Percentiles rank a stretch among this genome's conserved stretches.
These are phyloP conservation scores for Rutstroemia sp. DNA, from an alignment of 2,329 filamentous ascomycete species.

Conservation along the genomic window DNA sequence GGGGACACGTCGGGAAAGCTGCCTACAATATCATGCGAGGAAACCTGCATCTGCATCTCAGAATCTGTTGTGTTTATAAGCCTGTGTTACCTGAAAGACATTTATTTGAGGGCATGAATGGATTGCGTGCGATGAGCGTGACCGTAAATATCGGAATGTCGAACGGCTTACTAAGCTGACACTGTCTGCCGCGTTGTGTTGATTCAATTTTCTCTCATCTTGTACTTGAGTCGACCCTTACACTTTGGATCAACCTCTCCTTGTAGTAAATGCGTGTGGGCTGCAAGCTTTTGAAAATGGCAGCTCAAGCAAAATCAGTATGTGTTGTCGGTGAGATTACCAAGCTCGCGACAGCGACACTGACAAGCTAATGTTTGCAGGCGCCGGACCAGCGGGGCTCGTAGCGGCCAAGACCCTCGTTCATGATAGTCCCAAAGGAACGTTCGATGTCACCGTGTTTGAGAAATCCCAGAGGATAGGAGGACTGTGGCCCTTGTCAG, in stretches of 20 bases:
- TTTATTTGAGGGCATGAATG: no score
- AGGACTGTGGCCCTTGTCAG: slow-evolving; percentile 63
- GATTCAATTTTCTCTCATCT: no score
- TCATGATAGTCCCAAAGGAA: slow-evolving; percentile 43
- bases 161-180: no score
- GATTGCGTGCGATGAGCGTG: no score
- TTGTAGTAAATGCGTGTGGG: slow-evolving; percentile 1
- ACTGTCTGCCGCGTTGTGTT: no score
- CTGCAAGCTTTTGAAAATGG: neutral
- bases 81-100: no score
- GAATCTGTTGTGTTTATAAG: no score
- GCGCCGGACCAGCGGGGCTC: slow-evolving; percentile 61
- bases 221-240: no score
- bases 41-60: neutral
- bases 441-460: slow-evolving; percentile 63
- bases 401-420: slow-evolving; percentile 68
- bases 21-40: neutral
- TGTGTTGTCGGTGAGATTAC: slow-evolving; percentile 22
- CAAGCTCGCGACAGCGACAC: neutral
- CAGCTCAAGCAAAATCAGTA: slow-evolving; percentile 17
- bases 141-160: no score
- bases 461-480: slow-evolving; percentile 60
- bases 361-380: slow-evolving; percentile 32
- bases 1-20: no score
- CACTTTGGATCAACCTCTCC: neutral